Evolutionary conservation across 83 land plant genomes (phyloP).

Genomic region (Picea abies): DNA sequence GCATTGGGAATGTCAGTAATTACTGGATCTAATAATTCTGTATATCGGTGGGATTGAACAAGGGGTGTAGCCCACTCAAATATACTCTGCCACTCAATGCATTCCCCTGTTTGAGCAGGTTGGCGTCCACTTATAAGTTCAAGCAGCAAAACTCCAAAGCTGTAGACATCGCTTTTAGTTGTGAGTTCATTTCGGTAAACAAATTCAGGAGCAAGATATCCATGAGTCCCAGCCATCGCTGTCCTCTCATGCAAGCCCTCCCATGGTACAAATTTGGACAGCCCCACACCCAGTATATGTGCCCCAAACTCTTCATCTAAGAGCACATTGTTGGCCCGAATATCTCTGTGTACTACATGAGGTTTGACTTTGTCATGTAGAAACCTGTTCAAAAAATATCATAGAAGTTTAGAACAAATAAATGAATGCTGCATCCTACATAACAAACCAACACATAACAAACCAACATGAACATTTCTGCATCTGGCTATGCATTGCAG

Average conservation of each 20-base stretch:
- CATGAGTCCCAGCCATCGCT: constrained; percentile 78
- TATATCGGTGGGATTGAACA: constrained; percentile 76
- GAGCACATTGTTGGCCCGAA: constrained; percentile 83
- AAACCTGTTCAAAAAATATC: constrained; percentile 47
- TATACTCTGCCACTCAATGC: constrained; percentile 85
- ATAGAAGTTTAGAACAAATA: background rate
- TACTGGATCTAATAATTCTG: constrained; percentile 81
- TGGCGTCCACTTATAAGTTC: constrained; percentile 92
- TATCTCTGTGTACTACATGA: constrained; percentile 92
- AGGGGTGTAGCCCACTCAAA: constrained; percentile 99
- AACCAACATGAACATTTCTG: background rate
- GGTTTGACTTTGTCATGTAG: constrained; percentile 96
- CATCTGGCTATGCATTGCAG: too few relatives aligned
- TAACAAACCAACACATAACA: too few relatives aligned
- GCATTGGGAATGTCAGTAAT: constrained; percentile 65
- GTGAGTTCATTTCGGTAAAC: constrained; percentile 96
- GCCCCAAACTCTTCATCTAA: constrained; percentile 91
- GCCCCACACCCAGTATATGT: constrained; percentile 89
- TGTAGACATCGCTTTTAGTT: constrained; percentile 94
- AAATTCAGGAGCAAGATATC: constrained; percentile 96
- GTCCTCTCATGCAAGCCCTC: constrained; percentile 80
- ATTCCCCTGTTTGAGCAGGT: constrained; percentile 79
- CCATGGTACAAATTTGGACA: constrained; percentile 78
- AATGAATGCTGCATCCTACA: background rate
- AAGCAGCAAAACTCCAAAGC: constrained; percentile 94